Percentiles rank a stretch among this genome's conserved stretches.
Evolutionary conservation across 208 protist genomes (phyloP).

Genomic region (Acanthamoeba sp.): DNA sequence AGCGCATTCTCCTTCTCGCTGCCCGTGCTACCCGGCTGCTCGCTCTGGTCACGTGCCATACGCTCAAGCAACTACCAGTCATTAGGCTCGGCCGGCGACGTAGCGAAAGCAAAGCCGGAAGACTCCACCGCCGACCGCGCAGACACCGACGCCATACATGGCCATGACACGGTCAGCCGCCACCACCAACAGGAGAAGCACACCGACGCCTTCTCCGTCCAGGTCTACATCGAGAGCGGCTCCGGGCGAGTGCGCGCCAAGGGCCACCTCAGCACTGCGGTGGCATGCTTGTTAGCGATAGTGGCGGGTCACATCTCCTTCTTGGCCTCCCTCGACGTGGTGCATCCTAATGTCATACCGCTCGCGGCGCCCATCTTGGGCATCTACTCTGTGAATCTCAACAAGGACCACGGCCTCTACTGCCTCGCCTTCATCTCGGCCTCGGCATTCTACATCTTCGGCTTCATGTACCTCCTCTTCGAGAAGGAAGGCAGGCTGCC

Average conservation of each 20-base stretch:
- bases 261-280: not conserved
- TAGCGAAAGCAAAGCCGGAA: not conserved
- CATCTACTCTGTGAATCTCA: not conserved
- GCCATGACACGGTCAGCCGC: not conserved
- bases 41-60: not conserved
- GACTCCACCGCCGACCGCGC: not conserved
- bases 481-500: not conserved
- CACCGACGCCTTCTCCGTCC: not conserved
- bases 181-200: not conserved
- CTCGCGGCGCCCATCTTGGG: not conserved
- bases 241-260: not conserved
- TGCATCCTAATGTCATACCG: constrained; percentile 42
- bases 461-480: constrained; percentile 56
- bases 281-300: not conserved
- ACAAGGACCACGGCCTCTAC: constrained; percentile 54
- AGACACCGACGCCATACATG: not conserved
- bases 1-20: not conserved
- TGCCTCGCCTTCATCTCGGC: constrained; percentile 12
- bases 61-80: not conserved
- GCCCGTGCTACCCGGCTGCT: not conserved
- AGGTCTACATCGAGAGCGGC: not conserved
- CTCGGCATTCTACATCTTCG: constrained; percentile 47
- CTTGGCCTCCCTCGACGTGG: not conserved
- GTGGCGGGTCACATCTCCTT: constrained; percentile 31
- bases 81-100: not conserved